Evolutionary conservation across 1,284 basidiomycete species (phyloP).

Genomic region (Cryptococcus jaspeensis): DNA sequence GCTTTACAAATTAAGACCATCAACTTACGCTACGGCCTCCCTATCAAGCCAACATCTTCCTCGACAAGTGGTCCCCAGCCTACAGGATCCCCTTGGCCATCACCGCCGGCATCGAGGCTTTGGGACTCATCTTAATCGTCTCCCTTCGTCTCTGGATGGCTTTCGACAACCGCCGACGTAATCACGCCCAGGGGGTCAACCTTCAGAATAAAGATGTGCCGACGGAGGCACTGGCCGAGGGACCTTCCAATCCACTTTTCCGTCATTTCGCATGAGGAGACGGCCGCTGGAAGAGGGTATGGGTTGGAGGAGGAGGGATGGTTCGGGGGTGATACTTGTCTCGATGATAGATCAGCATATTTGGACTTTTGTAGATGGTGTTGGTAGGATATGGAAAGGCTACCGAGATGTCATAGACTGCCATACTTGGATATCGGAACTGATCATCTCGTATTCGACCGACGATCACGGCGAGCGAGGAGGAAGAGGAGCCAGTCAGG

Average conservation of each 20-base stretch:
- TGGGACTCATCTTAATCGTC: slow-evolving; percentile 11
- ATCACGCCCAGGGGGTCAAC: slow-evolving; percentile 53
- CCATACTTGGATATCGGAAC: too few relatives aligned
- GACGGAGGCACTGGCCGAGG: slow-evolving; percentile 53
- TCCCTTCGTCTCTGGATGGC: slow-evolving; percentile 19
- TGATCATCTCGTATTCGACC: too few relatives aligned
- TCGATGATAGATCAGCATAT: too few relatives aligned
- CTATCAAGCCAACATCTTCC: slow-evolving; percentile 23
- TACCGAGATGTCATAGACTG: too few relatives aligned
- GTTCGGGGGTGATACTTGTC: too few relatives aligned
- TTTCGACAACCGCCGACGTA: slow-evolving; percentile 43
- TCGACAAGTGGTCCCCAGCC: slow-evolving; percentile 19
- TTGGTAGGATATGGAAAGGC: too few relatives aligned
- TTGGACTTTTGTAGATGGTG: too few relatives aligned
- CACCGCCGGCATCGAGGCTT: slow-evolving; percentile 15
- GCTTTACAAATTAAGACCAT: not conserved
- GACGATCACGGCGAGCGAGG: too few relatives aligned
- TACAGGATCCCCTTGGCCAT: slow-evolving; percentile 17
- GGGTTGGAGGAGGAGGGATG: too few relatives aligned
- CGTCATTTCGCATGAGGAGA: too few relatives aligned
- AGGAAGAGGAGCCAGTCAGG: too few relatives aligned
- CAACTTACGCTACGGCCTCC: not conserved
- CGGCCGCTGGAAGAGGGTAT: too few relatives aligned
- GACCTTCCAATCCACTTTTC: slow-evolving; percentile 52
- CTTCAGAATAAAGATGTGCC: slow-evolving; percentile 54